Evolutionary conservation across 164 flowering plant genomes (phyloP), one percentile per base, ranked within the genome.

Genomic region (Malania oleifera): DNA sequence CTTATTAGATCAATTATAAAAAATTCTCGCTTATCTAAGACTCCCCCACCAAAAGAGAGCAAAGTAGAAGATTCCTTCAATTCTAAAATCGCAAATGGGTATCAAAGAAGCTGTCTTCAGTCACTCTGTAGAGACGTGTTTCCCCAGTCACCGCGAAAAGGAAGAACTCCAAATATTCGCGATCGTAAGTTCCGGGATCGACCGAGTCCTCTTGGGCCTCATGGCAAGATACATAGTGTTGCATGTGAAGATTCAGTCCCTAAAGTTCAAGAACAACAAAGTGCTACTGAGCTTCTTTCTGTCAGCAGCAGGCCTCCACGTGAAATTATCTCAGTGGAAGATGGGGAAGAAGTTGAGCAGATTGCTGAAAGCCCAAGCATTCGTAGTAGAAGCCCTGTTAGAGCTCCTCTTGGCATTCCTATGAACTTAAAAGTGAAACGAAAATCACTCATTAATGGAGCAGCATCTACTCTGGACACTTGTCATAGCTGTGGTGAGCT

Each of bases 331-430:
- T 67, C 71, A 29, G 71, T 56, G 45, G 78, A 73, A 56, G 80
- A 76, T 43, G 73, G 77, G 57, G 75, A 73, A 57, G 81, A 74
- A 64, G 78, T 77, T 61, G 78, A 77, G 7, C 75, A 71, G 61
- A 59, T 56, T 7, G 44, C 61, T 55, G 70, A 52, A 37, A 62
- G 60, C 22, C 66, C 68, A 10, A 25, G 62, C 19, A 52, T 65
- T 27, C 54, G 24, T 34, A 63, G 71, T 44, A 67, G 70, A 58
- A 68, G 73, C 45, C 74, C 75, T 27, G 44, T 77, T 25, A 55
- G 26, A 54, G 73, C 81, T 63, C 81, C 81, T 29, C 68, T 77
- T 71, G 81, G 78, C 17, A 56, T 77, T 23, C 54, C 55, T 4
- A 52, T 52, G 37, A 52, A 31, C 3, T 18, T 52, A 14, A 31